A percentile compares a stretch with the other conserved stretches of the same genome.
Evolutionary conservation across 768 basidiomycete genomes (phyloP).

Genomic region (Xerocomellus chrysenteron): DNA sequence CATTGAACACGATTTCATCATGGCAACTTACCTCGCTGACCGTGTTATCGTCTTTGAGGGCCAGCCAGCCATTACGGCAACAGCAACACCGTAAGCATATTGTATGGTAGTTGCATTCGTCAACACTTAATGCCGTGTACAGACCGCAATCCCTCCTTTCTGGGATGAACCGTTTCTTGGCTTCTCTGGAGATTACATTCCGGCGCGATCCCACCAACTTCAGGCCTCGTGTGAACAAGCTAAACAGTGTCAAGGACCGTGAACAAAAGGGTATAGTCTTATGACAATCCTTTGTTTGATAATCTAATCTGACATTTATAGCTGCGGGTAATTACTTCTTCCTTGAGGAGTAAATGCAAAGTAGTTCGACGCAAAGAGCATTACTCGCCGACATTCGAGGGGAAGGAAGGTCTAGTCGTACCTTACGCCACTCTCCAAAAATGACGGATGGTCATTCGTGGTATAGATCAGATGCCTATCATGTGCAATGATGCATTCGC

Average conservation of each 20-base stretch:
- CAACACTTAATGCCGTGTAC: conserved; percentile 4
- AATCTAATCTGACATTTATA: conserved; percentile 29
- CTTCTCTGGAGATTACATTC: conserved; percentile 96
- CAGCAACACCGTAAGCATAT: conserved; percentile 78
- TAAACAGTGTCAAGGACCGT: conserved; percentile 80
- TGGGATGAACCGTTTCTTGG: conserved; percentile 98
- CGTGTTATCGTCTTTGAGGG: conserved; percentile 94
- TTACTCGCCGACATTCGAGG: background rate
- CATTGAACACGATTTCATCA: conserved; percentile 99
- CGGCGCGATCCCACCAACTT: conserved; percentile 95
- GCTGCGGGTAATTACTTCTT: conserved; percentile 89
- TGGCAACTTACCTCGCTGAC: conserved; percentile 99
- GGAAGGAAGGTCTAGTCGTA: conserved; percentile 17
- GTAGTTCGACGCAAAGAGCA: background rate
- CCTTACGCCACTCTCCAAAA: conserved; percentile 1
- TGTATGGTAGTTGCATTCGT: background rate
- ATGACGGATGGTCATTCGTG: conserved; percentile 8
- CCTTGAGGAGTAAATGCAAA: conserved; percentile 66
- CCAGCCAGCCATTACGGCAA: conserved; percentile 81
- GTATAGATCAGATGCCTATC: conserved; percentile 8
- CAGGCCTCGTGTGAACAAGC: conserved; percentile 85
- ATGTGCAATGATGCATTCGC: conserved; percentile 10
- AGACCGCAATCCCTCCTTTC: conserved; percentile 93
- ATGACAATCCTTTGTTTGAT: background rate
- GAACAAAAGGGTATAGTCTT: conserved; percentile 73